Conservation (phyloP, 352 stramenopile species). For the Phytophthora brassicae region DNA sequence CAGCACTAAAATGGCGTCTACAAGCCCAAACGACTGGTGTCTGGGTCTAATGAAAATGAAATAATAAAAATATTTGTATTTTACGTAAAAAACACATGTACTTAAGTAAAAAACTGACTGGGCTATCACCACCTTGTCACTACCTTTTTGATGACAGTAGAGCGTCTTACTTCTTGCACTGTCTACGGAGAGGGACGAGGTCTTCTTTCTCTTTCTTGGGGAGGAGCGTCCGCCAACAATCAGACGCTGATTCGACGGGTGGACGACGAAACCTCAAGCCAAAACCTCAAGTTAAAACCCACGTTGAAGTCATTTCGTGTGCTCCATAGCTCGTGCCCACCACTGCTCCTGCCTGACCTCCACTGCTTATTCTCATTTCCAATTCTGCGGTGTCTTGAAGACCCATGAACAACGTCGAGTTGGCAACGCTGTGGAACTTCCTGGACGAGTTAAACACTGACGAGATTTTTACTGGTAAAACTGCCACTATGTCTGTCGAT, state of each 20-base stretch:
- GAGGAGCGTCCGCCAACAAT: constrained; percentile 12
- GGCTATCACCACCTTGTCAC: too few relatives aligned
- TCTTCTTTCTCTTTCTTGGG: neutral
- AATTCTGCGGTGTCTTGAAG: neutral
- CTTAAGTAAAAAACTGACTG: too few relatives aligned
- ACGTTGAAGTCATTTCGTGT: constrained; percentile 10
- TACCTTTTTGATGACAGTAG: neutral
- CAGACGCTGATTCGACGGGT: constrained; percentile 1
- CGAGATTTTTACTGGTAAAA: constrained; percentile 2
- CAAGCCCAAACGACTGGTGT: constrained; percentile 10
- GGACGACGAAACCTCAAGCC: constrained; percentile 5
- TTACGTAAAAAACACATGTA: too few relatives aligned
- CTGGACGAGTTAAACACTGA: constrained; percentile 4
- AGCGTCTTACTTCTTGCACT: constrained; percentile 6
- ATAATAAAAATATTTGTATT: too few relatives aligned
- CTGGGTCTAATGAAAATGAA: constrained; percentile 18
- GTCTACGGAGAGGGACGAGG: constrained; percentile 5
- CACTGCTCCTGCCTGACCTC: too few relatives aligned
- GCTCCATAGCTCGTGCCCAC: neutral
- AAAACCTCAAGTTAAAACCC: neutral
- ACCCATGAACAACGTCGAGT: constrained; percentile 13
- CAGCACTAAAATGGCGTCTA: constrained; percentile 19
- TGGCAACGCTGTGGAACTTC: constrained; percentile 17
- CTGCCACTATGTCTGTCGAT: neutral
- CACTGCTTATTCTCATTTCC: constrained; percentile 8